These are phyloP conservation scores for Lachancea meyersii DNA, from an alignment of 805 yeast genomes.

Conservation along the genomic window DNA sequence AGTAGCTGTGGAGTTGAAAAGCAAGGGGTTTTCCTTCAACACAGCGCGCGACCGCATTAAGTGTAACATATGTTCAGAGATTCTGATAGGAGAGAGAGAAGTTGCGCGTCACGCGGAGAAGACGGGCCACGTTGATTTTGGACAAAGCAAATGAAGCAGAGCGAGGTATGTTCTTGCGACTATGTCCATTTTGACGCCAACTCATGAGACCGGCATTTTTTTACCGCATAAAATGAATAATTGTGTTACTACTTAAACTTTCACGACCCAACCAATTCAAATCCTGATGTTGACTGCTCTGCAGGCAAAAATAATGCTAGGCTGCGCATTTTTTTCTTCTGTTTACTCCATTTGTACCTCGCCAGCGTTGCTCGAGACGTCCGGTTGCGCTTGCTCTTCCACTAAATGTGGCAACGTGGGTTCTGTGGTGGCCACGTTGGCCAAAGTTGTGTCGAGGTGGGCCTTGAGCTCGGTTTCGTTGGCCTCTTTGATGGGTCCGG, in stretches of 20 bases:
- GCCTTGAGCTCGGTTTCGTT: constrained; percentile 37
- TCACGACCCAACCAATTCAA: background rate
- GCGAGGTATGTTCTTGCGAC: too few species aligned
- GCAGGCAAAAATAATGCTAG: too few species aligned
- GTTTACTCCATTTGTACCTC: constrained; percentile 17
- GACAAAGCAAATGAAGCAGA: constrained; percentile 39
- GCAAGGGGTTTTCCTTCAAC: constrained; percentile 56
- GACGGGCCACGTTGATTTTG: constrained; percentile 58
- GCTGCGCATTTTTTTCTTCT: constrained; percentile 2
- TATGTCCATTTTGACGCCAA: too few species aligned
- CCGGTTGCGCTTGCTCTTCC: constrained; percentile 13
- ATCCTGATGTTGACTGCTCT: background rate
- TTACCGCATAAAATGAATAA: too few species aligned
- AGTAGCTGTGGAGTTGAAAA: constrained; percentile 42
- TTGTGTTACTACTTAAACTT: background rate
- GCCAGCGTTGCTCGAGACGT: constrained; percentile 17
- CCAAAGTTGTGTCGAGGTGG: constrained; percentile 25
- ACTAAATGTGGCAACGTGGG: constrained; percentile 29
- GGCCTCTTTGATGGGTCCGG: constrained; percentile 41
- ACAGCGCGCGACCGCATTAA: constrained; percentile 51
- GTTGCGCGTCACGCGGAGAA: constrained; percentile 57
- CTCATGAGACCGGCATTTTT: too few species aligned
- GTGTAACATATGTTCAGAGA: constrained; percentile 49
- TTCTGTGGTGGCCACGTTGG: constrained; percentile 28
- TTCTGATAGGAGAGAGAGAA: constrained; percentile 55